These are phyloP conservation scores for Hypomontagnella monticulosa DNA, from an alignment of 495 filamentous ascomycete species.

Conservation along the genomic window DNA sequence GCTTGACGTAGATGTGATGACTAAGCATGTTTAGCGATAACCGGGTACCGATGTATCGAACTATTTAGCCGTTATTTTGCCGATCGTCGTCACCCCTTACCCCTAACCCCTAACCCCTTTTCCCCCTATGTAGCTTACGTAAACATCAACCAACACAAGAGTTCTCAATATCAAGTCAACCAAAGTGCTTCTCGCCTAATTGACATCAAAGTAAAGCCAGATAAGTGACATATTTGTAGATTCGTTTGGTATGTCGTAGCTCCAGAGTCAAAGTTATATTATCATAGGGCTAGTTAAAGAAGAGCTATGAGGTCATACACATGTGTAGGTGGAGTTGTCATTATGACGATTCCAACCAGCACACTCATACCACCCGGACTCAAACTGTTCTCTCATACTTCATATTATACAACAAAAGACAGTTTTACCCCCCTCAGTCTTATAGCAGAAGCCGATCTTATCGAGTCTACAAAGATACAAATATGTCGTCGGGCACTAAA, in stretches of 20 bases:
- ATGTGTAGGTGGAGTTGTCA: conserved; percentile 7
- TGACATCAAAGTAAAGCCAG: too few species aligned
- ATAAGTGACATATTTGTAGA: too few species aligned
- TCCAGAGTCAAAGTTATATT: too few species aligned
- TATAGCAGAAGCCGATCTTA: too few species aligned
- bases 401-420: background rate
- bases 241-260: too few species aligned
- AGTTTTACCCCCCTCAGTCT: too few species aligned
- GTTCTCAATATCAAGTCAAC: too few species aligned
- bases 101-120: too few species aligned
- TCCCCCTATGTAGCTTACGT: too few species aligned
- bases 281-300: too few species aligned
- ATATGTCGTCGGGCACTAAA: conserved; percentile 33
- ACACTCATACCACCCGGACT: background rate
- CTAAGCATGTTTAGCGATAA: conserved; percentile 9
- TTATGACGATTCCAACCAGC: conserved; percentile 19
- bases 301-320: conserved; percentile 21
- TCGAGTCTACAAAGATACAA: background rate
- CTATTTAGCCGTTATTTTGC: conserved; percentile 1
- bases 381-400: background rate
- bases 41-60: background rate
- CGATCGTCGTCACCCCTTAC: background rate
- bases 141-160: too few species aligned
- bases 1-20: conserved; percentile 3
- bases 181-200: too few species aligned